Conservation (phyloP, 148 eudicot genomes). For the Vaccinium darrowii region DNA sequence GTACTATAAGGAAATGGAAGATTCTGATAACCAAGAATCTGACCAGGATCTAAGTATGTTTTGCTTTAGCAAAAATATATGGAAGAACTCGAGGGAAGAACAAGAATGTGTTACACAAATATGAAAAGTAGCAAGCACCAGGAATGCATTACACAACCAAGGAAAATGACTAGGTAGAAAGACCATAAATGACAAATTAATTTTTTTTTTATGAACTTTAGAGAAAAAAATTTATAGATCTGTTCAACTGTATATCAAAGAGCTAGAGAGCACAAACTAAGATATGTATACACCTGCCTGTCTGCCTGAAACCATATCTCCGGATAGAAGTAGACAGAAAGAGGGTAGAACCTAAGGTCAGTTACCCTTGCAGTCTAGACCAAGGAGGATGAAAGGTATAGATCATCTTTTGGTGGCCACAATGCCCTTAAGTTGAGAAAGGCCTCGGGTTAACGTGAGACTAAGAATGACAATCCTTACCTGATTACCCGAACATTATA, state of each 20-base stretch:
- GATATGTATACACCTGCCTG: neutral
- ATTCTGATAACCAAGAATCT: neutral
- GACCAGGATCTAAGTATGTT: neutral
- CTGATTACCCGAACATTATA: too few species aligned
- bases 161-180: neutral
- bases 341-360: neutral
- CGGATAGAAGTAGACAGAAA: neutral
- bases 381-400: neutral
- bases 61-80: slow-evolving; percentile 1
- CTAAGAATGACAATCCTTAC: neutral
- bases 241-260: neutral
- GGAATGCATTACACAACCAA: neutral
- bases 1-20: neutral
- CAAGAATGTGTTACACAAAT: neutral
- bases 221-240: neutral
- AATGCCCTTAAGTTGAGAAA: neutral
- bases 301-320: neutral
- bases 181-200: neutral
- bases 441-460: neutral
- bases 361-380: neutral
- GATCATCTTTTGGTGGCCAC: neutral
- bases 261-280: neutral
- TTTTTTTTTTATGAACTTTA: neutral
- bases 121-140: neutral
- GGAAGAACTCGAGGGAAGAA: neutral